Base-by-base conservation (phyloP, 441 rosid species). In the Jatropha podagrica region DNA sequence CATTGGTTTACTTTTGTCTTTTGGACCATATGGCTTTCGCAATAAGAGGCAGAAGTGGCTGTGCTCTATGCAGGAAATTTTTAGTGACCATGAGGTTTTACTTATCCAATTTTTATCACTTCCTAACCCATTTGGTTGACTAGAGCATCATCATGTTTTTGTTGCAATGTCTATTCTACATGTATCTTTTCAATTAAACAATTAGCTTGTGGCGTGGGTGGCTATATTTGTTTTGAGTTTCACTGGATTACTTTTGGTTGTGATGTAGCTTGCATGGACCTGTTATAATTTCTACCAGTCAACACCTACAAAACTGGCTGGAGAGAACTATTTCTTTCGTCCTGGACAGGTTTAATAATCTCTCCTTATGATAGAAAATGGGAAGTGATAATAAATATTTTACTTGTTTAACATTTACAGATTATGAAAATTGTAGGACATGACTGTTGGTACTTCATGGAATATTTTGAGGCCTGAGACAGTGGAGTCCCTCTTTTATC, bases 381-480 rank as follows among this genome's bases (percentile, higher is more conserved):
- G 18, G 9, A 58, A 18, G 9, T 58, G 5, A 9, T 52, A 23
- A 13, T 17, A 62, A 63, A 41, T 69, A 3, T 52, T 63, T 52
- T 68, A 7, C 14, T 26, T 15, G 59, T 32, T 54, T 37, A 20
- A 20, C 26, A 32, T 20, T 62, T 2, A 52, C 41, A 56, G 44
- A 49, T 42, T 52, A 14, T n/a, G 18, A 17, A 17, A 74, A 76
- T 70, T 71, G 63, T 86, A 94, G 99, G 99, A 96, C 90, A 88
- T 94, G 98, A 83, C 72, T 78, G 98, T 94, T 42, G 97, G 97
- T 62, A 92, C 97, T 17, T 90, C 97, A 0, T 88, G 96, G 96
- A 96, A 96, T 75, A 94, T 96, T 76, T 75, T 94, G 87, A 87
- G 99, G 80, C 99, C 99, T 58, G 99, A 92, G 86, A 94, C 97